Evolutionary conservation across 129 eudicot species (phyloP).

Genomic region (Saussurea involucrata): DNA sequence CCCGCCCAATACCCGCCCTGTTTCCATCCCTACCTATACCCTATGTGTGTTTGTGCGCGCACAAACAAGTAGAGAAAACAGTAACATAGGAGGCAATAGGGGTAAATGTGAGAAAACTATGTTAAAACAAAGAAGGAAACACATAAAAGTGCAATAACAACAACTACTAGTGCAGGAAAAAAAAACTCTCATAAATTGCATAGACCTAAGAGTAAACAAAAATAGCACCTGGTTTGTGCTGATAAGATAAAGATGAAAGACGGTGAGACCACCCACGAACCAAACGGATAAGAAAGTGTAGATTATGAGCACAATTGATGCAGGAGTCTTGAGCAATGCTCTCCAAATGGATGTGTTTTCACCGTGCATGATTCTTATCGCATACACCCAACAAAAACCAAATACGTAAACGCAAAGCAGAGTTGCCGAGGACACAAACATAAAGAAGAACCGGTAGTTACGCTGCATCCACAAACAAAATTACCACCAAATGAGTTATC

Average conservation of each 20-base stretch:
- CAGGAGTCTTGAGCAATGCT: conserved; percentile 62
- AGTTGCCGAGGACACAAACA: conserved; percentile 71
- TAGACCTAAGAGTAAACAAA: neutral
- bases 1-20: too few relatives aligned
- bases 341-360: conserved; percentile 59
- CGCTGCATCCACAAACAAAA: conserved; percentile 55
- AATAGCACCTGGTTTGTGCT: conserved; percentile 78
- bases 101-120: too few relatives aligned
- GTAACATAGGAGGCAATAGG: neutral
- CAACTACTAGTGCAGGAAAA: neutral
- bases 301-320: conserved; percentile 60
- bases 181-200: neutral
- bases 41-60: too few relatives aligned
- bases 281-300: conserved; percentile 68
- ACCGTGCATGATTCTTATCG: conserved; percentile 40
- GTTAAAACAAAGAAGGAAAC: neutral
- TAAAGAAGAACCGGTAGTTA: conserved; percentile 79
- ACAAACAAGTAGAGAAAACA: too few relatives aligned
- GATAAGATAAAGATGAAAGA: conserved; percentile 76
- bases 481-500: neutral
- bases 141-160: neutral
- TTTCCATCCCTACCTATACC: too few relatives aligned
- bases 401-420: conserved; percentile 72
- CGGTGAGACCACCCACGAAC: conserved; percentile 87
- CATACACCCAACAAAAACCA: conserved; percentile 66